These are phyloP conservation scores for Leccinum griseonigrum DNA, from an alignment of 1,284 basidiomycete genomes.

Conservation along the genomic window DNA sequence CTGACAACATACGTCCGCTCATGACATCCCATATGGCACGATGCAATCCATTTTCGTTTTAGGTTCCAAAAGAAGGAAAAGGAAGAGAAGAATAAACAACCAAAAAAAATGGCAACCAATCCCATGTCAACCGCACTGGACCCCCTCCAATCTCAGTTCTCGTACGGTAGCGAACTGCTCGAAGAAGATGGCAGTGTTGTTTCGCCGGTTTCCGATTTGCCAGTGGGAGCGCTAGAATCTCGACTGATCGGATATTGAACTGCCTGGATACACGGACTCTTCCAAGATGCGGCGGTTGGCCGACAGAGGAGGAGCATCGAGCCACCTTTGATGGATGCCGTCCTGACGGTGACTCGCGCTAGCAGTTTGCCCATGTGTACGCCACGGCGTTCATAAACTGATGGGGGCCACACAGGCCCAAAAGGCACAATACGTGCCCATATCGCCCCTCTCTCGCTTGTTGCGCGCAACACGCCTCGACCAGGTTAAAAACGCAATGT, in stretches of 20 bases:
- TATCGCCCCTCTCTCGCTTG: slow-evolving; percentile 18
- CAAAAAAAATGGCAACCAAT: not conserved
- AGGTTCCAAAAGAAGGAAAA: slow-evolving; percentile 3
- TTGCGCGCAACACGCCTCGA: slow-evolving; percentile 16
- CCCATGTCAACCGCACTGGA: slow-evolving; percentile 7
- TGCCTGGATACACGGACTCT: slow-evolving; percentile 31
- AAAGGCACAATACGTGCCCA: slow-evolving; percentile 1
- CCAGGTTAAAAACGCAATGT: slow-evolving; percentile 1
- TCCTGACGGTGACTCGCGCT: slow-evolving; percentile 6
- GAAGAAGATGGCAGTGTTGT: slow-evolving; percentile 15
- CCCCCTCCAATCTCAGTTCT: slow-evolving; percentile 3
- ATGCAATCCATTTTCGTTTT: slow-evolving; percentile 9
- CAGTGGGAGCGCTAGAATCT: slow-evolving; percentile 26
- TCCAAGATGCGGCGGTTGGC: slow-evolving; percentile 17
- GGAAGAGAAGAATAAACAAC: not conserved
- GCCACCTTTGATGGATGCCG: slow-evolving; percentile 17
- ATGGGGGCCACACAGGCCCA: slow-evolving; percentile 6
- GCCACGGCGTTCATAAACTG: slow-evolving; percentile 22
- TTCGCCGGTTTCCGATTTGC: slow-evolving; percentile 7
- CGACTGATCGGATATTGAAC: slow-evolving; percentile 35
- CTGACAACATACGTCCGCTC: slow-evolving; percentile 21
- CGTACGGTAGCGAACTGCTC: slow-evolving; percentile 12
- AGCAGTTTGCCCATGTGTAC: slow-evolving; percentile 15
- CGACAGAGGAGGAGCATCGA: slow-evolving; percentile 16
- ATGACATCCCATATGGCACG: slow-evolving; percentile 11